Evolutionary conservation across 2,329 filamentous ascomycete genomes (phyloP).

Genomic region (Clarireedia monteithiana): DNA sequence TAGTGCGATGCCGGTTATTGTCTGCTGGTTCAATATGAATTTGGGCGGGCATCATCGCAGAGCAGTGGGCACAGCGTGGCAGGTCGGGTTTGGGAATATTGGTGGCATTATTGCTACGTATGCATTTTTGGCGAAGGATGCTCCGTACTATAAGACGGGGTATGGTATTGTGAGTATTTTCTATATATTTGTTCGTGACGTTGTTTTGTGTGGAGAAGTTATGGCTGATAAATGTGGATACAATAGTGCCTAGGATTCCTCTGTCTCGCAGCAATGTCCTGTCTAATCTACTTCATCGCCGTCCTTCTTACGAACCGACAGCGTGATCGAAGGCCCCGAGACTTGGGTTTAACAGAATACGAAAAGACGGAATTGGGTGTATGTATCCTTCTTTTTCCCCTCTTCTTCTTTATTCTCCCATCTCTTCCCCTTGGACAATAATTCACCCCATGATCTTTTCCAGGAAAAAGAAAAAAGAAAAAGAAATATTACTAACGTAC

Average conservation of each 20-base stretch:
- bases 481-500: constrained; percentile 9
- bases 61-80: constrained; percentile 66
- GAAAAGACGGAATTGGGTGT: constrained; percentile 46
- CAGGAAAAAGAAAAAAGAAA: background rate
- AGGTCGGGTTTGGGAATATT: constrained; percentile 72
- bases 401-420: background rate
- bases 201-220: background rate
- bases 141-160: constrained; percentile 60
- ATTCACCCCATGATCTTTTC: background rate
- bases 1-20: constrained; percentile 80
- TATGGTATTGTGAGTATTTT: constrained; percentile 51
- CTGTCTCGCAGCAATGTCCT: constrained; percentile 55
- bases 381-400: constrained; percentile 14
- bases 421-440: background rate
- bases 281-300: constrained; percentile 49
- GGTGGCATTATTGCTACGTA: constrained; percentile 74
- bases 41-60: constrained; percentile 64
- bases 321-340: constrained; percentile 40
- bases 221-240: background rate
- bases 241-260: constrained; percentile 58
- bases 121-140: constrained; percentile 58
- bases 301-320: constrained; percentile 54
- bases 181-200: background rate
- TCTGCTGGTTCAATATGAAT: constrained; percentile 81
- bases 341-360: constrained; percentile 47